Conservation (phyloP, 2,329 filamentous ascomycete genomes). For the Aspergillus terreus region DNA sequence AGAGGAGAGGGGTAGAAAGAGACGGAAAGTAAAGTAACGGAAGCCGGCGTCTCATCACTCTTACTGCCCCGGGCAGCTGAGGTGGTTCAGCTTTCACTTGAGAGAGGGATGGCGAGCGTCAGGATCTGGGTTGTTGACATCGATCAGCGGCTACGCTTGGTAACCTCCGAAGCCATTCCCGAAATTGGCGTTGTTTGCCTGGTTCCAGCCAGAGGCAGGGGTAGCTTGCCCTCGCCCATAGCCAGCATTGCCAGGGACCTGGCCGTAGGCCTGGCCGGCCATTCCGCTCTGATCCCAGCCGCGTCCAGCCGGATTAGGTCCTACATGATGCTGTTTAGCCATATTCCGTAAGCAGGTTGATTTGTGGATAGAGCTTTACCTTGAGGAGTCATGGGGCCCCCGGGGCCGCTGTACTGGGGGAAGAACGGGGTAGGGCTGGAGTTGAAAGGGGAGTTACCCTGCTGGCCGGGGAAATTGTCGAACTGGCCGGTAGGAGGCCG, state of each 20-base stretch:
- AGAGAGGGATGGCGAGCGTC: too few species aligned
- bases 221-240: constrained; percentile 71
- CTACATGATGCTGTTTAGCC: constrained; percentile 28
- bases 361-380: constrained; percentile 31
- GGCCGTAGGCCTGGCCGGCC: constrained; percentile 52
- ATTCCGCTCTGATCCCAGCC: constrained; percentile 50
- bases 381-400: constrained; percentile 59
- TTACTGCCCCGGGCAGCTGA: constrained; percentile 2
- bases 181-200: constrained; percentile 47
- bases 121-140: constrained; percentile 1
- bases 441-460: constrained; percentile 63
- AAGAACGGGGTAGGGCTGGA: constrained; percentile 81
- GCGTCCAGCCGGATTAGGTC: constrained; percentile 57
- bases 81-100: too few species aligned
- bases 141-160: constrained; percentile 47
- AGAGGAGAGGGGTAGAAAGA: constrained; percentile 16
- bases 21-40: constrained; percentile 11
- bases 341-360: not conserved
- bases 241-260: constrained; percentile 70
- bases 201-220: constrained; percentile 51
- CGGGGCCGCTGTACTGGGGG: constrained; percentile 82
- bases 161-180: constrained; percentile 59
- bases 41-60: constrained; percentile 14
- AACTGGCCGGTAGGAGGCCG: constrained; percentile 81
- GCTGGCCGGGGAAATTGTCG: constrained; percentile 81